Evolutionary conservation across 2,329 filamentous ascomycete species (phyloP), one percentile per base, ranked within the genome.

Genomic region (Calonectria hawksworthii): DNA sequence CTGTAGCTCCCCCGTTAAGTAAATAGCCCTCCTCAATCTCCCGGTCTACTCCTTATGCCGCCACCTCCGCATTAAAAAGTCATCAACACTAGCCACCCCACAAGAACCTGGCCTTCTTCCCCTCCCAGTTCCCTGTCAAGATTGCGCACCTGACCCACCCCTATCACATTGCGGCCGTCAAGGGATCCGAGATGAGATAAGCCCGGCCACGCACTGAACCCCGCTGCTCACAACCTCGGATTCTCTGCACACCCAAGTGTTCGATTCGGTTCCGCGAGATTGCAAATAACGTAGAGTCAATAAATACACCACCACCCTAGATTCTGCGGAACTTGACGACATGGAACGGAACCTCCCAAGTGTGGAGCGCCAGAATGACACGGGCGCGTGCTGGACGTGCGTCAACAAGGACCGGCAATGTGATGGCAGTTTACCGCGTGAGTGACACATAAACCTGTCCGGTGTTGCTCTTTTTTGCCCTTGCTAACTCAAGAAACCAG

Each of bases 351-450:
- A 44, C 26, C 56, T 70, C 7, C 68, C 56, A 9, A 36, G 11
- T 14, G 47, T 50, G 5, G 59, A 64, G 28, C 68, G 68, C 11
- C 41, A 28, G n/a, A 72, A 72, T 68, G 70, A 72, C 1, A 32
- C n/a, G 16, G 70, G 70, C 30, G 36, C 63, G 6, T 72, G 70
- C 36, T 72, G 70, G 70, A 72, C 63, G 4, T 72, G 70, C 28
- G 28, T 68, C 30, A 34, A 68, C 21, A 61, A 30, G 63, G 41
- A 61, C n/a, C 38, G 63, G 21, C 26, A 18, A 4, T 72, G 70
- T 26, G 70, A 72, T 14, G 63, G 63, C 21, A 30, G 38, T 5
- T 28, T 72, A 18, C 70, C 70, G 1, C 70, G 70, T 68, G 32
- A 50, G 70, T 68, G 23, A 11, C 14, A 21, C 13, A 38, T 9